A percentile compares a stretch with the other conserved stretches of the same genome.
These are phyloP conservation scores for Phalaenopsis aphrodite DNA, from an alignment of 106 monocot genomes.

Conservation along the genomic window DNA sequence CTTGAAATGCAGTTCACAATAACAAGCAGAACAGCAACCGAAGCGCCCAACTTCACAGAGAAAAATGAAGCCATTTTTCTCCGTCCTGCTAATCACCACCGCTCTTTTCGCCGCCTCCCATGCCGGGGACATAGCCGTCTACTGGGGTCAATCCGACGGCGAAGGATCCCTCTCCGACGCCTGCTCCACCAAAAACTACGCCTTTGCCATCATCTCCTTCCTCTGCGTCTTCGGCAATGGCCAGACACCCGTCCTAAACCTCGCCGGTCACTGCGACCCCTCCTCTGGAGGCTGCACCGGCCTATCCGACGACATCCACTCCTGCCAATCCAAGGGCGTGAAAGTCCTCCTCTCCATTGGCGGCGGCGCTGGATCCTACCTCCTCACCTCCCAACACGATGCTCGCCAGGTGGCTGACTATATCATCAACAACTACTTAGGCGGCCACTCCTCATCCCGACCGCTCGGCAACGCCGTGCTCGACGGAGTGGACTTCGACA, in stretches of 20 bases:
- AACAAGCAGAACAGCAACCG: too few relatives aligned
- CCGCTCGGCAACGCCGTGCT: slow-evolving; percentile 20
- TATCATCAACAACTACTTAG: slow-evolving; percentile 21
- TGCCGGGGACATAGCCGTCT: slow-evolving; percentile 13
- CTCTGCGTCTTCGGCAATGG: slow-evolving; percentile 13
- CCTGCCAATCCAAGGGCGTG: slow-evolving; percentile 16
- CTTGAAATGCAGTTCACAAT: too few relatives aligned
- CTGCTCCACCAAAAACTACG: slow-evolving; percentile 36
- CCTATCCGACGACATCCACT: slow-evolving; percentile 20
- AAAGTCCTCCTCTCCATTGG: slow-evolving; percentile 20
- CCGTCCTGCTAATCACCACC: too few relatives aligned
- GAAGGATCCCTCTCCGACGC: slow-evolving; percentile 35
- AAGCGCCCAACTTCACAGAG: too few relatives aligned
- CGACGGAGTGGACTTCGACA: slow-evolving; percentile 23
- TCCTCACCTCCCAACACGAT: slow-evolving; percentile 14
- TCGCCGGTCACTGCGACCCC: slow-evolving; percentile 18
- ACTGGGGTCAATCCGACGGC: slow-evolving; percentile 46
- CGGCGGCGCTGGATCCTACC: slow-evolving; percentile 15
- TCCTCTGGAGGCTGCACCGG: slow-evolving; percentile 7
- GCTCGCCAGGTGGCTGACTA: slow-evolving; percentile 15
- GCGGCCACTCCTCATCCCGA: slow-evolving; percentile 7
- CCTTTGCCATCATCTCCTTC: slow-evolving; percentile 14
- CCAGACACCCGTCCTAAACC: slow-evolving; percentile 14
- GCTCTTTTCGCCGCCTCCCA: too few relatives aligned
- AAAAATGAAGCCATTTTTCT: too few relatives aligned